Evolutionary conservation across 257 asterid genomes (phyloP).

Genomic region (Gentiana macrophylla): DNA sequence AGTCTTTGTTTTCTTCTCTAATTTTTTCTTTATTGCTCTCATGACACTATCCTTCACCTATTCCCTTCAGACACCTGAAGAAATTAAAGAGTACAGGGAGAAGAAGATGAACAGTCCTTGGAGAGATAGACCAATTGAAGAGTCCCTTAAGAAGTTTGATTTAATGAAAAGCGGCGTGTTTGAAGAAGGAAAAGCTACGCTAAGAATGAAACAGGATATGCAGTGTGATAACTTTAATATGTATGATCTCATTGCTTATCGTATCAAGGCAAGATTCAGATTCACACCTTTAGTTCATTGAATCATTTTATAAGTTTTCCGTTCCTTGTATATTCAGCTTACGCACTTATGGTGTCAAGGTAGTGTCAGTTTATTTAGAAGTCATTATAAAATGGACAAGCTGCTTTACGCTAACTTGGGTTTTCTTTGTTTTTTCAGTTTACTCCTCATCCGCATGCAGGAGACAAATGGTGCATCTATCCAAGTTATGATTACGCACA

Average conservation of each 20-base stretch:
- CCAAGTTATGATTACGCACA: conserved; percentile 96
- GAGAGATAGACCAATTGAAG: conserved; percentile 84
- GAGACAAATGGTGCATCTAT: conserved; percentile 97
- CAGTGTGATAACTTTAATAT: conserved; percentile 89
- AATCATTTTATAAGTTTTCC: too few species aligned
- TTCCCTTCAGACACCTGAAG: conserved; percentile 62
- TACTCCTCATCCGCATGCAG: conserved; percentile 98
- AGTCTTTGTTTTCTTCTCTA: too few species aligned
- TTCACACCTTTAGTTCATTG: too few species aligned
- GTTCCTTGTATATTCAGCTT: too few species aligned
- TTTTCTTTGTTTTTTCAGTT: conserved; percentile 42
- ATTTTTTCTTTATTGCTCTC: too few species aligned
- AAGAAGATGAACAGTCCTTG: conserved; percentile 91
- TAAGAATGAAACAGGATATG: conserved; percentile 98
- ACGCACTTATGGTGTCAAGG: neutral
- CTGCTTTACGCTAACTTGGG: conserved; percentile 10
- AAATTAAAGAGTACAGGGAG: conserved; percentile 83
- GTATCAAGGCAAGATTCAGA: conserved; percentile 56
- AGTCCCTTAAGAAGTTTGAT: conserved; percentile 69
- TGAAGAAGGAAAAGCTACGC: conserved; percentile 88
- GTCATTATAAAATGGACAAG: neutral
- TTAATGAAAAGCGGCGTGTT: conserved; percentile 82
- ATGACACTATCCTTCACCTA: too few species aligned
- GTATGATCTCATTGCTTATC: conserved; percentile 95
- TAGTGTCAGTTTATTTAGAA: neutral